Evolutionary conservation across 208 protist species (phyloP), one percentile per base, ranked within the genome.

Genomic region (Herpetomonas tarakana): DNA sequence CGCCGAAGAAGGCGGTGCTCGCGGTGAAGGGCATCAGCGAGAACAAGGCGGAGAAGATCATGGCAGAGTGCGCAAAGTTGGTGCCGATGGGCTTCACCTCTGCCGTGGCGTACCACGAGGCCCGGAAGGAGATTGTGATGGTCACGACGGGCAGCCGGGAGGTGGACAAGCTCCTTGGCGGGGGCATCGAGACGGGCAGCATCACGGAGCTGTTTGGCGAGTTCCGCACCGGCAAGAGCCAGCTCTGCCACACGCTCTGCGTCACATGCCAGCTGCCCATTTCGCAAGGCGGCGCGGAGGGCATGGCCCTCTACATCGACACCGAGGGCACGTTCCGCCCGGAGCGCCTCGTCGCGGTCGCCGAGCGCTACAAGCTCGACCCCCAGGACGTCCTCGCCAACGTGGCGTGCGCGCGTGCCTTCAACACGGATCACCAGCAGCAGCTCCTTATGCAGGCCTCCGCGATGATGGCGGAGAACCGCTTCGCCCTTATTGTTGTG

Each of bases 181-280:
- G 98, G 26, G 98, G 98, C 35, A 88, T 99, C 54, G 98, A 99
- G 74, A 99, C 98, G 1, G 98, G 98, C 2, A 98, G 97, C 38
- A 99, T 99, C 49, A 99, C 98, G 6, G 98, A 99, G 72, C 87
- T 99, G 3, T 99, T 99, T 81, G 98, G 98, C 4, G 99, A 99
- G 71, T 99, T 99, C 74, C 83, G 98, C 41, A 99, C 98, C 1
- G 98, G 99, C 50, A 99, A 99, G 86, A 99, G 98, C 35, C 98
- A 99, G 83, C 81, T 99, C 4, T 99, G 98, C 71, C 98, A 99
- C 73, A 99, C 98, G 7, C 82, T 99, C 18, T 99, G 98, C 67
- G 98, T 99, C 6, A 99, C 98, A 0, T 98, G 94, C 60, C 92
- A 98, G 83, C 81, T 99, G 31, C 96, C 97, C 7, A 89, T 97